A percentile compares a stretch with the other conserved stretches of the same genome.
phyloP scores from a whole-genome alignment of 352 stramenopile species.

The Halophytophthora batemanensis region DNA sequence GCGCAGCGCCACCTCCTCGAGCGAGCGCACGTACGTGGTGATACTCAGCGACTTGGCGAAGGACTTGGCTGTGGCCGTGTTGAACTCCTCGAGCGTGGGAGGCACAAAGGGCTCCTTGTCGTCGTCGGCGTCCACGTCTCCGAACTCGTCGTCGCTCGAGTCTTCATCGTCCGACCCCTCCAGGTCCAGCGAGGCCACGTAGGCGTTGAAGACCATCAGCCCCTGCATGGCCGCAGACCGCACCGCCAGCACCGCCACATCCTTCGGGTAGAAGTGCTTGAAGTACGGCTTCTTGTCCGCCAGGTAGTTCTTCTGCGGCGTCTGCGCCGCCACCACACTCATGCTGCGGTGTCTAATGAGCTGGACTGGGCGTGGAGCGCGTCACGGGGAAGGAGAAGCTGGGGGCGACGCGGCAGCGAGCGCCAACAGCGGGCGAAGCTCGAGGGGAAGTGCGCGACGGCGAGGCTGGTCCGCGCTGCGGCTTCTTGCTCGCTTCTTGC shows the following conservation, averaged over 20 bases:
- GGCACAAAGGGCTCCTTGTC: slow-evolving; percentile 49
- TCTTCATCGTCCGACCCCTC: slow-evolving; percentile 53
- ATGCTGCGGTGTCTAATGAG: slow-evolving; percentile 24
- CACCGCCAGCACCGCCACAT: slow-evolving; percentile 64
- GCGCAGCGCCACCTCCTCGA: slow-evolving; percentile 64
- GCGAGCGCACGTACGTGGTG: slow-evolving; percentile 71
- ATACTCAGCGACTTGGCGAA: slow-evolving; percentile 81
- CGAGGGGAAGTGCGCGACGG: not conserved
- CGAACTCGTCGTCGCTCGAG: slow-evolving; percentile 37
- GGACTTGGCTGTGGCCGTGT: slow-evolving; percentile 43
- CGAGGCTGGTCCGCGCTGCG: not conserved
- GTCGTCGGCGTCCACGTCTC: slow-evolving; percentile 34
- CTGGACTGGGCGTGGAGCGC: not conserved
- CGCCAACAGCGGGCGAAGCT: not conserved
- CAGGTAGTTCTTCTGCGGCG: slow-evolving; percentile 63
- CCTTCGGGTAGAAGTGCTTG: slow-evolving; percentile 74
- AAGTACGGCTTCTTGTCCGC: slow-evolving; percentile 86
- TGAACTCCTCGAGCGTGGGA: slow-evolving; percentile 60
- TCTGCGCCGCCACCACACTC: slow-evolving; percentile 48
- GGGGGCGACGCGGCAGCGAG: not conserved
- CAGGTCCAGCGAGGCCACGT: slow-evolving; percentile 70
- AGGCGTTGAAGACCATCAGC: slow-evolving; percentile 73
- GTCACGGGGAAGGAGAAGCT: not conserved
- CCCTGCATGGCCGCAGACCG: slow-evolving; percentile 65
- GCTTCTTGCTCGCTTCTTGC: not conserved